Evolutionary conservation across 495 filamentous ascomycete species (phyloP), one percentile per base, ranked within the genome.

Genomic region (Aspergillus asperescens): DNA sequence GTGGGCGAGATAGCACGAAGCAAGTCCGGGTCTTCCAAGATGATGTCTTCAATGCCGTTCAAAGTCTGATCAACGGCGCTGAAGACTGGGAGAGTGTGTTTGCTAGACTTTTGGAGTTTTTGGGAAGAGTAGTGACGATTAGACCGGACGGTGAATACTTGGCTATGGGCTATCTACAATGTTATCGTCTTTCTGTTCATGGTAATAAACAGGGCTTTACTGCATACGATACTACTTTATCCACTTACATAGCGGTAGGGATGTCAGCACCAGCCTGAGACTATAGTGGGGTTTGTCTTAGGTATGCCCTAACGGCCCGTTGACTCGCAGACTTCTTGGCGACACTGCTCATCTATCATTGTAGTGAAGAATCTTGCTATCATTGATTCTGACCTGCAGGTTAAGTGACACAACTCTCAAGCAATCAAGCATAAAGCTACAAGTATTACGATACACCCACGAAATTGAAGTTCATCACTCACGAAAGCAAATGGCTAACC

Each of bases 11-110:
- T 62, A 75, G 72, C 18, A 88, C 79, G 48, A 80, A 79, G 63
- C 84, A 88, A 66, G 83, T 88, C 22, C 75, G 83, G 27, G 79
- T 80, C 24, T 74, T 71, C 38, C 77, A 86, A 61, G 81, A 85
- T 15, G 81, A 84, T 12, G 13, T 31, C 8, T 31, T 31, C 29
- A 31, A 10, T 31, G 29, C 29, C 3, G 13, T 31, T 12, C 9
- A 12, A 10, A 31, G 29, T 10, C 13, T 31, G 29, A 31, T 31
- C 8, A 10, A 31, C 29, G 29, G 29, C 13, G 2, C 3, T 10
- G 29, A 31, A 31, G 13, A 4, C 4, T 31, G 29, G 29, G 29
- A 31, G 9, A 12, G 13, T 31, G 29, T 31, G 4, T 31, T 31
- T 12, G 13, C 9, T 10, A 31, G 29, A 31, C 29, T 31, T 31